Evolutionary conservation across 768 basidiomycete genomes (phyloP).

Genomic region (Suillus plorans): DNA sequence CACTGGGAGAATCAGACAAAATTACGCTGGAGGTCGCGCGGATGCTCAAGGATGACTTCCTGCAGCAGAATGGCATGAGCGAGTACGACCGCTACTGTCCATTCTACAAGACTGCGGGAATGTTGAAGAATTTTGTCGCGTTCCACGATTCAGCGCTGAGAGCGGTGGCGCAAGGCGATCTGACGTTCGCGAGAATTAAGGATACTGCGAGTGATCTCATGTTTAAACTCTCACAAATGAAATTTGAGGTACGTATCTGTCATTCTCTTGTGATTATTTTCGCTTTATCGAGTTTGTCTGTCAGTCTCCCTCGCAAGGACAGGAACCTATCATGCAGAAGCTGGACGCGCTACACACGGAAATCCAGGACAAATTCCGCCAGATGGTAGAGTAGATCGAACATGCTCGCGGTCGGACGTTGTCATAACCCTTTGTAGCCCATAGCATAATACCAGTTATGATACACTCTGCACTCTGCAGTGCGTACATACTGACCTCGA

Average conservation of each 20-base stretch:
- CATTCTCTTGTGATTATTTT: slow-evolving; percentile 1
- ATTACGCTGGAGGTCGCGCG: slow-evolving; percentile 96
- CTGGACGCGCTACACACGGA: slow-evolving; percentile 79
- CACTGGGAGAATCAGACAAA: slow-evolving; percentile 96
- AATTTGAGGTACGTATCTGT: slow-evolving; percentile 76
- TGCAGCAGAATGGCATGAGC: slow-evolving; percentile 99
- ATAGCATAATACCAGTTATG: slow-evolving; percentile 20
- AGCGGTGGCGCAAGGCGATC: slow-evolving; percentile 79
- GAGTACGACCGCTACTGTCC: slow-evolving; percentile 97
- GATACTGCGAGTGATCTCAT: slow-evolving; percentile 85
- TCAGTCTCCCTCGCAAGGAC: slow-evolving; percentile 88
- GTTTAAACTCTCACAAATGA: slow-evolving; percentile 99
- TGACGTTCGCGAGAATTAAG: slow-evolving; percentile 85
- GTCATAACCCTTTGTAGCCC: slow-evolving; percentile 18
- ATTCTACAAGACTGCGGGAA: slow-evolving; percentile 97
- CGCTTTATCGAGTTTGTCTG: slow-evolving; percentile 7
- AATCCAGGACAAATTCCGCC: slow-evolving; percentile 92
- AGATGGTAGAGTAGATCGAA: slow-evolving; percentile 65
- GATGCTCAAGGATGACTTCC: slow-evolving; percentile 96
- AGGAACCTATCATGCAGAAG: slow-evolving; percentile 80
- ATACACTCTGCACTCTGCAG: neutral
- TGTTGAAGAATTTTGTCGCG: slow-evolving; percentile 92
- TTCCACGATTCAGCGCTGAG: slow-evolving; percentile 91
- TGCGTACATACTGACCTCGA: neutral
- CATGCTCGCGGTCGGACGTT: neutral